Evolutionary conservation across 192 early-diverging fungal genomes (phyloP).

Genomic region (Tieghemiomyces parasiticus): DNA sequence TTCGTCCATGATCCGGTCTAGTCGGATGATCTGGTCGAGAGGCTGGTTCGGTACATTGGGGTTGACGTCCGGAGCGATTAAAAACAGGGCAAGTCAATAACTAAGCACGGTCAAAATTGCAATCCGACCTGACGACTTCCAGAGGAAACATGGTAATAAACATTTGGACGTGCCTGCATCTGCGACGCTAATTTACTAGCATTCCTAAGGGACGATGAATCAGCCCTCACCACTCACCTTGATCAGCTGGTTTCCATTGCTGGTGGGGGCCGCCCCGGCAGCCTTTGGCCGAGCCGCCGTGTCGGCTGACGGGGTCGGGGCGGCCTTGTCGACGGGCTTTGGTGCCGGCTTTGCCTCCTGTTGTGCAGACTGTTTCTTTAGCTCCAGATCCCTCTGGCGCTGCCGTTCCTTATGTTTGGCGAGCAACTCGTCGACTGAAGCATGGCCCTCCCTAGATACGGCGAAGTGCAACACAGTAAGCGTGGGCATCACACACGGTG

Average conservation of each 20-base stretch:
- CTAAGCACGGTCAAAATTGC: background rate
- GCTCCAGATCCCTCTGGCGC: slow-evolving; percentile 13
- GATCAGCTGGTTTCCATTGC: background rate
- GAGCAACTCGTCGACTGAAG: slow-evolving; percentile 27
- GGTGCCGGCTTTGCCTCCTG: background rate
- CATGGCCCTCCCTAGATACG: slow-evolving; percentile 29
- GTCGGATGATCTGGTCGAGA: slow-evolving; percentile 36
- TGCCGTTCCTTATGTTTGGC: slow-evolving; percentile 17
- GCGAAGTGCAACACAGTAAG: background rate
- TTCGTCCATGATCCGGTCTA: slow-evolving; percentile 29
- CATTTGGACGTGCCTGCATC: slow-evolving; percentile 5
- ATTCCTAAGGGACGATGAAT: slow-evolving; percentile 13
- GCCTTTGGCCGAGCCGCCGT: background rate
- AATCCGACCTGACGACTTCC: background rate
- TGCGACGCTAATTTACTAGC: slow-evolving; percentile 9
- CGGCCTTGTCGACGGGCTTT: background rate
- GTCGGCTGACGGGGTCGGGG: background rate
- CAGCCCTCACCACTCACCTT: background rate
- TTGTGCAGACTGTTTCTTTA: background rate
- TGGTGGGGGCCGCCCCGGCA: background rate
- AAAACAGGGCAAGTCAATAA: background rate
- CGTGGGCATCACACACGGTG: background rate
- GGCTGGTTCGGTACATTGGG: slow-evolving; percentile 15
- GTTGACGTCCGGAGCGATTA: background rate
- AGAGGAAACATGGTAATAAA: slow-evolving; percentile 18